Base-by-base conservation (phyloP, 2,329 filamentous ascomycete genomes). In the Ceratocystiopsis sp. region DNA sequence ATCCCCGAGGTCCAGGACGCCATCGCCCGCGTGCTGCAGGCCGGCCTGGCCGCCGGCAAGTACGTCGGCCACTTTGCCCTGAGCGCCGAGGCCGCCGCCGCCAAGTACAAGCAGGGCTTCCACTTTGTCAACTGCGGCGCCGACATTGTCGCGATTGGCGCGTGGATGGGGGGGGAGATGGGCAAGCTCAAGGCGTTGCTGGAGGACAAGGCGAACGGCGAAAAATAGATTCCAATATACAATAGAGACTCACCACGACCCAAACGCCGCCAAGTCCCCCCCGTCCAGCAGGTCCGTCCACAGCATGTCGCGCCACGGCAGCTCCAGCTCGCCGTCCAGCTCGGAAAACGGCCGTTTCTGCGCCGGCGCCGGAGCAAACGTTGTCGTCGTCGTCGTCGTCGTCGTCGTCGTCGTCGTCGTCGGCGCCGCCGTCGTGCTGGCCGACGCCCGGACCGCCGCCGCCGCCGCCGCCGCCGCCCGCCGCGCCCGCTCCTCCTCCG, bases 121-220 rank as follows among this genome's bases (percentile, higher is more conserved):
- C 53, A 59, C 32, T 59, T 60, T 41, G 53, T 60, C n/a, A 59
- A 60, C 45, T 60, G 55, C 39, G 57, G 58, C 13, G 57, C 56
- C 3, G 57, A 60, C 45, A 58, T 61, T 38, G 47, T 61, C n/a
- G 60, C 60, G 15, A 44, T 62, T 2, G 55, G 53, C 12, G 46
- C 56, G 2, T 63, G 60, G 60, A 55, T 55, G 51, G 49, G 51
- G 36, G 49, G 37, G 21, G 61, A 61, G 49, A 61, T 57, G 52
- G 52, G 45, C 2, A 54, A 50, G 17, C 37, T 55, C 6, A 4
- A 11, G 32, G 32, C 11, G 32, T 4, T 33, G 32, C 3, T 33
- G 32, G 32, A 14, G 32, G 13, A 33, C 13, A 11, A 11, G 32
- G 32, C 4, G 21, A 21, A 21, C 4, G 21, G 4, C 4, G 4